Evolutionary conservation across 805 yeast genomes (phyloP), one percentile per base, ranked within the genome.

Genomic region (Groenewaldozyma salmanticensis): DNA sequence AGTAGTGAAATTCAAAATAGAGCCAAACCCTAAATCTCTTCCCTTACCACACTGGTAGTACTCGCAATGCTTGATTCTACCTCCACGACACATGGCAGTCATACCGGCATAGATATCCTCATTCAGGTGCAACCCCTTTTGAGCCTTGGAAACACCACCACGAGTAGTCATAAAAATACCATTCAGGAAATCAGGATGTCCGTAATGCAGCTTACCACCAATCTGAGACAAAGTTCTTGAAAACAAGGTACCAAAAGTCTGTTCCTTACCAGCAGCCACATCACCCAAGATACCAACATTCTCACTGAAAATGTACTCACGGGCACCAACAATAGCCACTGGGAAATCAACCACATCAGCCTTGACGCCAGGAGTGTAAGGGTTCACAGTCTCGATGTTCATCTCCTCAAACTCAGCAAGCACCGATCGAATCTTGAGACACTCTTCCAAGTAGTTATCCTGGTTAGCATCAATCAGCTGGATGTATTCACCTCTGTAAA

Each of bases 41-140:
- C 97, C 97, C 59, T 90, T 90, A 24, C 97, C 97, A 63, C 97
- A 90, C 60, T 90, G 97, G 62, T 78, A 87, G 61, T 81, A 90
- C 56, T 90, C 97, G 61, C 95, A 83, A 60, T 90, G 97, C 64
- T 88, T 88, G 46, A 88, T 88, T 51, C 90, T 71, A 1, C 96
- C 97, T 33, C 96, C 96, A 44, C 97, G 73, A 54, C 83, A 67
- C 48, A 83, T 58, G 0, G 95, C 96, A 46, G 68, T 84, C 82
- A 88, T 90, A 36, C 97, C 97, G 17, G 96, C 96, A 61, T 82
- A 88, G 31, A 88, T 90, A 67, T 88, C 97, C 59, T 88, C 96
- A 65, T 88, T 88, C 55, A 88, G 65, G 60, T 88, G 97, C 43
- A 88, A 66, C 9, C 96, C 94, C 58, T 80, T 85, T 61, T 88